A percentile compares a stretch with the other conserved stretches of the same genome.
Evolutionary conservation across 495 filamentous ascomycete genomes (phyloP).

Genomic region (Penicillium goetzii): DNA sequence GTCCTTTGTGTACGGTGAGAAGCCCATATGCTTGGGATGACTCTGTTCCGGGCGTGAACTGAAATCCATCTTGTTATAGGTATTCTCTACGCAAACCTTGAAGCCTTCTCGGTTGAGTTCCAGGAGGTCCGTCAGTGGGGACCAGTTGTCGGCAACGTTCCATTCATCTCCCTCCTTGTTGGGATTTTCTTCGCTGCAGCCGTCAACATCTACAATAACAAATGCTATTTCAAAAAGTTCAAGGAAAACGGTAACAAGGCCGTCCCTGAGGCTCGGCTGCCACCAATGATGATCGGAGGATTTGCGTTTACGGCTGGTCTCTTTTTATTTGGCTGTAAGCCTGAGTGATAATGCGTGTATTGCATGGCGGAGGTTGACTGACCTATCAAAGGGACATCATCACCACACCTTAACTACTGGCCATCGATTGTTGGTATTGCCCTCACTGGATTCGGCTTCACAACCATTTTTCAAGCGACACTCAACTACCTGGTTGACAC

Average conservation of each 20-base stretch:
- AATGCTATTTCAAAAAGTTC: conserved; percentile 42
- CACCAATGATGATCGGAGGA: conserved; percentile 51
- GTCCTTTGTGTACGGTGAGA: conserved; percentile 45
- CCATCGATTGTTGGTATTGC: conserved; percentile 35
- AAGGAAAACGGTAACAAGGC: conserved; percentile 40
- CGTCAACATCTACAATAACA: conserved; percentile 46
- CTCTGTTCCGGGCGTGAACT: not conserved
- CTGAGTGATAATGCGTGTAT: conserved; percentile 45
- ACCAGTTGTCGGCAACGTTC: conserved; percentile 45
- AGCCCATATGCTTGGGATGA: not conserved
- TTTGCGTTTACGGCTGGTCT: conserved; percentile 50
- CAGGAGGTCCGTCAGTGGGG: conserved; percentile 51
- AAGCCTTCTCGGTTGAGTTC: conserved; percentile 55
- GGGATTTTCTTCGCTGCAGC: conserved; percentile 48
- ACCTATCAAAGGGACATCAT: conserved; percentile 28
- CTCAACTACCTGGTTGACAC: conserved; percentile 31
- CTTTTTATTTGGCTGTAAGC: conserved; percentile 60
- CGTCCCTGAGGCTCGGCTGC: conserved; percentile 55
- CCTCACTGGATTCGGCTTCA: conserved; percentile 50
- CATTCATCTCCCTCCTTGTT: conserved; percentile 56
- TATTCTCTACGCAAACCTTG: conserved; percentile 42
- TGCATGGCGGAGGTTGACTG: conserved; percentile 25
- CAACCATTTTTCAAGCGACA: conserved; percentile 38
- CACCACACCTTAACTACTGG: conserved; percentile 1
- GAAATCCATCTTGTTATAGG: not conserved